Percentiles rank a stretch among this genome's conserved stretches.
Conservation (phyloP, 2,329 filamentous ascomycete genomes). For the Emmonsia crescens region DNA sequence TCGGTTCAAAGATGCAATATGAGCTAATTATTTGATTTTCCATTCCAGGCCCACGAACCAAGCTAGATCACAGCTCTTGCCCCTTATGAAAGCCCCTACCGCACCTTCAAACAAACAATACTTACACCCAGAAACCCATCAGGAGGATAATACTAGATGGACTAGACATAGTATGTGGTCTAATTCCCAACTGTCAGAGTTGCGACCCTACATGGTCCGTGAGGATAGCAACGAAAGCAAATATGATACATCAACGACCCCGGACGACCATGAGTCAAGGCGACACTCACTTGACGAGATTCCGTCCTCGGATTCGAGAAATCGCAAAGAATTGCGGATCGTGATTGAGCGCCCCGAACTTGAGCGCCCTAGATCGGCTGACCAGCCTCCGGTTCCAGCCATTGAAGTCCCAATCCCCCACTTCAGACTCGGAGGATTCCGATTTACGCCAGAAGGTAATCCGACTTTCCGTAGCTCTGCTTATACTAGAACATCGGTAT, state of each 20-base stretch:
- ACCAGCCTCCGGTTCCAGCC: constrained; percentile 46
- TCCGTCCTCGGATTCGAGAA: constrained; percentile 23
- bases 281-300: constrained; percentile 62
- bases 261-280: constrained; percentile 30
- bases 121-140: constrained; percentile 28
- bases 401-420: constrained; percentile 71
- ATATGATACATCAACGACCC: constrained; percentile 14
- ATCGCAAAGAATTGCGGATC: constrained; percentile 63
- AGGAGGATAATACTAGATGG: constrained; percentile 22
- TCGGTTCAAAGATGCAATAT: constrained; percentile 7
- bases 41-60: constrained; percentile 26
- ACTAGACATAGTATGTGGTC: constrained; percentile 29
- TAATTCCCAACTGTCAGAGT: constrained; percentile 31
- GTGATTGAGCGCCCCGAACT: constrained; percentile 63
- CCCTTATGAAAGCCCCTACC: constrained; percentile 34
- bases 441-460: constrained; percentile 66
- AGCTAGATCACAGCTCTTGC: constrained; percentile 24
- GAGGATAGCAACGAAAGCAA: constrained; percentile 19
- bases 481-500: constrained; percentile 54
- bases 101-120: constrained; percentile 51
- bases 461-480: constrained; percentile 71
- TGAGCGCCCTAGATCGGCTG: constrained; percentile 53
- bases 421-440: constrained; percentile 70
- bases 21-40: constrained; percentile 7
- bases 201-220: constrained; percentile 21